Evolutionary conservation across 1,284 basidiomycete genomes (phyloP).

Genomic region (Earliella scabrosa): DNA sequence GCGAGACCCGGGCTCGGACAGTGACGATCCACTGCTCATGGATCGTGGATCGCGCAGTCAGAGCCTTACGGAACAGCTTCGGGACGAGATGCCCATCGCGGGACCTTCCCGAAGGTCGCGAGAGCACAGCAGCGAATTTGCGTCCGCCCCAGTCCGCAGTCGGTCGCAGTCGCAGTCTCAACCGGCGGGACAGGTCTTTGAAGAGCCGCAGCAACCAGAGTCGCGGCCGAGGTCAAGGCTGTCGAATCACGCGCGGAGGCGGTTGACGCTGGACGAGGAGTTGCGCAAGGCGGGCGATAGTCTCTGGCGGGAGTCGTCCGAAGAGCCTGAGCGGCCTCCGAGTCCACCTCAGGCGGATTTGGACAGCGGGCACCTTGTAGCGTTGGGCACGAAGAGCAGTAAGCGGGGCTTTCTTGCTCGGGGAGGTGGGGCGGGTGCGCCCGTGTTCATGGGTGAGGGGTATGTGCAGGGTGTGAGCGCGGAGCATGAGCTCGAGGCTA

Average conservation of each 20-base stretch:
- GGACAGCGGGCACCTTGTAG: conserved; percentile 53
- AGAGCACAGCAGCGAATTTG: conserved; percentile 6
- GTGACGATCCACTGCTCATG: conserved; percentile 29
- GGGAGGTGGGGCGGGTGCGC: conserved; percentile 69
- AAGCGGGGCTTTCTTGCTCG: conserved; percentile 67
- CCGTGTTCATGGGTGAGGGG: conserved; percentile 71
- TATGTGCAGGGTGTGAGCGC: conserved; percentile 53
- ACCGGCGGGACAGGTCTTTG: neutral
- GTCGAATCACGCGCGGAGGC: conserved; percentile 34
- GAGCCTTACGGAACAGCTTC: neutral
- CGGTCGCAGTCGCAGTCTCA: conserved; percentile 1
- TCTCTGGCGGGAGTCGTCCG: conserved; percentile 32
- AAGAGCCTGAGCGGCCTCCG: conserved; percentile 25
- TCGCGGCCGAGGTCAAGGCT: conserved; percentile 7
- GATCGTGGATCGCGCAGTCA: neutral
- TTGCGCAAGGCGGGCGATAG: conserved; percentile 49
- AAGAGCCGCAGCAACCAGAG: neutral
- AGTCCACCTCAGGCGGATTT: conserved; percentile 35
- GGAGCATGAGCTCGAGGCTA: conserved; percentile 25
- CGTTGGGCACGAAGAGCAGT: conserved; percentile 56
- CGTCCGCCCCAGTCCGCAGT: conserved; percentile 9
- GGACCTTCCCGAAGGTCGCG: conserved; percentile 1
- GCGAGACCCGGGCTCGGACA: conserved; percentile 13
- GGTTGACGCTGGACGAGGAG: conserved; percentile 69
- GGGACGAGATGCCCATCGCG: conserved; percentile 1